A percentile compares a stretch with the other conserved stretches of the same genome.
Conservation (phyloP, 108 stramenopile genomes). For the Cylindrotheca closterium region DNA sequence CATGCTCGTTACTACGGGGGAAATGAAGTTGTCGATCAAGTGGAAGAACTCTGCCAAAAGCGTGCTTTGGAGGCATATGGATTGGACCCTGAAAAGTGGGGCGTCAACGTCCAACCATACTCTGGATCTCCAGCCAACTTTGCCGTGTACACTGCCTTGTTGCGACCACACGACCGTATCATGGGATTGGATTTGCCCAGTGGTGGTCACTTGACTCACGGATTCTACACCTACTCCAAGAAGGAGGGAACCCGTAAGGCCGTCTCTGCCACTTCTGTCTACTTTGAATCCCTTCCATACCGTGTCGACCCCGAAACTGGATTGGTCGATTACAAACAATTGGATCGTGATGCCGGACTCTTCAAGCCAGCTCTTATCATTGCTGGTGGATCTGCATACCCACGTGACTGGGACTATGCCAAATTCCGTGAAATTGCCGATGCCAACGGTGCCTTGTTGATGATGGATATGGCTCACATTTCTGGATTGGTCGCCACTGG, state of each 20-base stretch:
- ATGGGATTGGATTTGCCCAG: conserved; percentile 99
- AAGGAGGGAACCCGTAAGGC: conserved; percentile 96
- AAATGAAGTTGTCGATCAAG: conserved; percentile 94
- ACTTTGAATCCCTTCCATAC: conserved; percentile 99
- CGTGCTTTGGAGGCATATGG: conserved; percentile 98
- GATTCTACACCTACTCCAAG: conserved; percentile 99
- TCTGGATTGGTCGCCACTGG: conserved; percentile 96
- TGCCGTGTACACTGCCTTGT: conserved; percentile 97
- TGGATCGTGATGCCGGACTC: conserved; percentile 85
- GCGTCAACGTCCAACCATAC: conserved; percentile 98
- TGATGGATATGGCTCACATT: conserved; percentile 99
- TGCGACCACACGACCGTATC: conserved; percentile 99
- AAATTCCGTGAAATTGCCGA: conserved; percentile 97
- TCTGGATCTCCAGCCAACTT: conserved; percentile 99
- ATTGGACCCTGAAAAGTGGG: conserved; percentile 95
- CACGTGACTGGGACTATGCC: conserved; percentile 99
- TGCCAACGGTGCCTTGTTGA: conserved; percentile 95
- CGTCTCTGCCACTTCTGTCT: conserved; percentile 98
- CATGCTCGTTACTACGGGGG: conserved; percentile 99
- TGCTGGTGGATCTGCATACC: conserved; percentile 99
- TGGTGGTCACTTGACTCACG: conserved; percentile 98
- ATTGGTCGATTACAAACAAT: conserved; percentile 93
- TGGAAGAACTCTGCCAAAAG: conserved; percentile 93
- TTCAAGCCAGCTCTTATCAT: conserved; percentile 99
- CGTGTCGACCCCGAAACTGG: conserved; percentile 96